A percentile compares a stretch with the other conserved stretches of the same genome.
Conservation (phyloP, 1,284 basidiomycete genomes). For the Malassezia japonica region DNA sequence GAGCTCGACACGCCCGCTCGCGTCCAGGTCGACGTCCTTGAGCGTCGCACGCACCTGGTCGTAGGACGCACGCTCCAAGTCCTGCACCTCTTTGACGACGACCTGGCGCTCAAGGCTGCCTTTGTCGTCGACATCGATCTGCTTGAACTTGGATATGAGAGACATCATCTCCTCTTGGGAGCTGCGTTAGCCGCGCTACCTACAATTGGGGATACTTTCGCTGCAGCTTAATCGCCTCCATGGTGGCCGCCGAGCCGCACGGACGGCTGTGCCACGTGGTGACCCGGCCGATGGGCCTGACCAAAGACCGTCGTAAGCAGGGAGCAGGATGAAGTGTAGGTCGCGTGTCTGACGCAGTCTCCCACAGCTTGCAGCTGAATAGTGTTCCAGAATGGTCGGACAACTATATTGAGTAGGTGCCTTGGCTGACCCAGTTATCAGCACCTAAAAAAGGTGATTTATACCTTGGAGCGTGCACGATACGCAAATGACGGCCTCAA, state of each 20-base stretch:
- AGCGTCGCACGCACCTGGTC: conserved; percentile 59
- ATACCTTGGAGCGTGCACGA: conserved; percentile 32
- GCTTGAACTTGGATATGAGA: conserved; percentile 38
- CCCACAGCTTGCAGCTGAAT: conserved; percentile 77
- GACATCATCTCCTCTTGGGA: conserved; percentile 49
- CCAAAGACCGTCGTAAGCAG: no score
- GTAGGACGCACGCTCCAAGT: conserved; percentile 35
- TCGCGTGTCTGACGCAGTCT: conserved; percentile 32
- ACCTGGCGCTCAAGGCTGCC: conserved; percentile 39
- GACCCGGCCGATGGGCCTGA: neutral
- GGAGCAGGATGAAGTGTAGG: conserved; percentile 17
- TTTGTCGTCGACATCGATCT: conserved; percentile 44
- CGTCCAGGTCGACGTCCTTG: conserved; percentile 87
- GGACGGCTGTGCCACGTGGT: neutral
- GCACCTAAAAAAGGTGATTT: conserved; percentile 47
- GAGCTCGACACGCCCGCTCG: conserved; percentile 87
- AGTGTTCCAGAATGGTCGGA: conserved; percentile 90
- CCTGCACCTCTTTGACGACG: conserved; percentile 41
- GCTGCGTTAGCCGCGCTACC: conserved; percentile 48
- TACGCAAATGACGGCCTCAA: conserved; percentile 5
- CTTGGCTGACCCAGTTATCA: conserved; percentile 28
- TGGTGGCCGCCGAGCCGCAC: conserved; percentile 15
- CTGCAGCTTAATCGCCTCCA: conserved; percentile 79
- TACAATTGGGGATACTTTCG: conserved; percentile 92
- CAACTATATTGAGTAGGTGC: conserved; percentile 60